These are phyloP conservation scores for Citrus mangshanensis DNA, from an alignment of 345 rosid genomes.

Conservation along the genomic window DNA sequence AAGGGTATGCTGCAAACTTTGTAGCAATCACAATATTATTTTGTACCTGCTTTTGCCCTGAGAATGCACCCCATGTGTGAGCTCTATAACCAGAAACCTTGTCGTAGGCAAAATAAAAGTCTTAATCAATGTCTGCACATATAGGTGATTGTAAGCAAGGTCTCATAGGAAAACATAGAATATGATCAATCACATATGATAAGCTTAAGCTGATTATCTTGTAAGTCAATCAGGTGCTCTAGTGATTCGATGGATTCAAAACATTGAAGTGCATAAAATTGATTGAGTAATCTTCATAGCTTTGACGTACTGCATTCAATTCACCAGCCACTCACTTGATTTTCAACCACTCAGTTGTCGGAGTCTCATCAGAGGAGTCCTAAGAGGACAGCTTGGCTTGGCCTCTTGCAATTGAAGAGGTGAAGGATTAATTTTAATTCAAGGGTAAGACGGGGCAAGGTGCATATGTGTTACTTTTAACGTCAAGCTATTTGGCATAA, in stretches of 20 bases:
- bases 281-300: not conserved
- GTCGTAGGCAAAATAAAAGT: not conserved
- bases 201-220: not conserved
- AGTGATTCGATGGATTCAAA: not conserved
- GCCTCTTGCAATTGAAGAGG: not conserved
- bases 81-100: not conserved
- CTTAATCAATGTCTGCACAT: not conserved
- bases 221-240: not conserved
- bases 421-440: not conserved
- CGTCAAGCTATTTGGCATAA: not conserved
- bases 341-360: not conserved
- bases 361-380: no score
- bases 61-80: conserved; percentile 16
- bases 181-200: not conserved
- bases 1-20: conserved; percentile 96
- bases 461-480: not conserved
- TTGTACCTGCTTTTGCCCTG: conserved; percentile 36
- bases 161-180: not conserved
- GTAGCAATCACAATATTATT: conserved; percentile 78
- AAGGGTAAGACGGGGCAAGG: no score
- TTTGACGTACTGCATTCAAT: not conserved
- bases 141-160: not conserved
- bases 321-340: not conserved
- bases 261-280: not conserved
- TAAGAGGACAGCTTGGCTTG: not conserved